phyloP scores from a whole-genome alignment of 306 rosid genomes.

The Rosa persica region DNA sequence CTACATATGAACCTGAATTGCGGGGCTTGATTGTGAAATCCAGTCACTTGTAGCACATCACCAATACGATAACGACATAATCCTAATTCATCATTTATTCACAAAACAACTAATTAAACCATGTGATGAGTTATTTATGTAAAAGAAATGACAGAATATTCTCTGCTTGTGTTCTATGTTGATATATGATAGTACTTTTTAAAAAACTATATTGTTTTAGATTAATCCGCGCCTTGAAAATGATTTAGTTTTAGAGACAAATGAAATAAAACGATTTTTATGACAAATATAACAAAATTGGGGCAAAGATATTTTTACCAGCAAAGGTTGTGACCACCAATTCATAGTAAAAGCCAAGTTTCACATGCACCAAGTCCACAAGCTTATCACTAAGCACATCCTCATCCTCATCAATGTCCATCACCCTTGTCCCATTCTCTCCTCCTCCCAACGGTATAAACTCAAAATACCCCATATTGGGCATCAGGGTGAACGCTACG shows the following conservation, averaged over 20 bases:
- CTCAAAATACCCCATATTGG: conserved; percentile 86
- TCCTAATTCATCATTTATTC: conserved; percentile 34
- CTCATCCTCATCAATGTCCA: conserved; percentile 57
- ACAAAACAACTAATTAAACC: not conserved
- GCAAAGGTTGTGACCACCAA: conserved; percentile 83
- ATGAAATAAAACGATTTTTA: not conserved
- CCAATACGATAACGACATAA: conserved; percentile 79
- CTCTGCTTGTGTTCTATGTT: too few species aligned
- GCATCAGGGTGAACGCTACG: conserved; percentile 77
- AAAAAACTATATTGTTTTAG: too few species aligned
- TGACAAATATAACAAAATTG: not conserved
- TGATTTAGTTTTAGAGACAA: not conserved
- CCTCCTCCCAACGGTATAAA: conserved; percentile 77
- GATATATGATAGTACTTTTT: too few species aligned
- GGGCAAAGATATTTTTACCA: conserved; percentile 36
- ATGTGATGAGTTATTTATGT: not conserved
- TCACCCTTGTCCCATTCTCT: conserved; percentile 57
- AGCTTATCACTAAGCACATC: conserved; percentile 57
- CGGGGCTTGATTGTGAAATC: conserved; percentile 75
- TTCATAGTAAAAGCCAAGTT: conserved; percentile 72
- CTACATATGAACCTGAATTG: conserved; percentile 86
- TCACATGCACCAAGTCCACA: conserved; percentile 69
- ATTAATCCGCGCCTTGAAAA: not conserved
- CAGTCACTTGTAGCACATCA: conserved; percentile 77
- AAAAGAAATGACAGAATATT: too few species aligned